These are phyloP conservation scores for Dryas alaskensis DNA, from an alignment of 306 rosid genomes.

Conservation along the genomic window DNA sequence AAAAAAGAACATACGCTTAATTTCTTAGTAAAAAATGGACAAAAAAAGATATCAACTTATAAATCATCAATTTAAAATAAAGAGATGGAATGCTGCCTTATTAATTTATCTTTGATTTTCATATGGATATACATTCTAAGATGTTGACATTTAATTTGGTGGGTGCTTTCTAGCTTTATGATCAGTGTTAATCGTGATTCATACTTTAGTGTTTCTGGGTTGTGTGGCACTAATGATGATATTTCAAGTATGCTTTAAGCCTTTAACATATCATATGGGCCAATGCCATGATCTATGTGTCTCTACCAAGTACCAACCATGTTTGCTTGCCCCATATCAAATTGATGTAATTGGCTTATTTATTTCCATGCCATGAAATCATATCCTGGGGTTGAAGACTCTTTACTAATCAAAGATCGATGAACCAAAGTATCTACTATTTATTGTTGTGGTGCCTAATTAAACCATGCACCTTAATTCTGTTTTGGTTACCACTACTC, in stretches of 20 bases:
- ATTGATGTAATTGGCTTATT: neutral
- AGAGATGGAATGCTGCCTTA: neutral
- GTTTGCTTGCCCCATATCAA: neutral
- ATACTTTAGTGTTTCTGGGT: neutral
- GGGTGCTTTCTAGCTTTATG: neutral
- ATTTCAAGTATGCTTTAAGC: constrained; percentile 14
- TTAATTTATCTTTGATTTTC: neutral
- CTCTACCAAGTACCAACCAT: constrained; percentile 28
- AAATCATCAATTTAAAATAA: neutral
- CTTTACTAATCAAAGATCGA: too few relatives aligned
- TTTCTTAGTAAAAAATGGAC: neutral
- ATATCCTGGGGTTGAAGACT: neutral
- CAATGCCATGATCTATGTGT: constrained; percentile 16
- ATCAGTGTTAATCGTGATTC: neutral
- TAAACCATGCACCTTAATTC: too few relatives aligned
- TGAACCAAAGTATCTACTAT: too few relatives aligned
- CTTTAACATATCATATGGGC: neutral
- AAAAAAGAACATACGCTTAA: neutral
- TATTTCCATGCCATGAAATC: constrained; percentile 11
- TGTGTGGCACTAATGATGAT: constrained; percentile 30
- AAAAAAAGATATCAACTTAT: neutral
- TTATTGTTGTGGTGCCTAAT: too few relatives aligned
- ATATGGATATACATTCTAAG: neutral
- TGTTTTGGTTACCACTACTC: too few relatives aligned
- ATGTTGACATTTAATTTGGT: neutral